phyloP scores from a whole-genome alignment of 2,329 filamentous ascomycete species.

The Trichoderma pleuroti region DNA sequence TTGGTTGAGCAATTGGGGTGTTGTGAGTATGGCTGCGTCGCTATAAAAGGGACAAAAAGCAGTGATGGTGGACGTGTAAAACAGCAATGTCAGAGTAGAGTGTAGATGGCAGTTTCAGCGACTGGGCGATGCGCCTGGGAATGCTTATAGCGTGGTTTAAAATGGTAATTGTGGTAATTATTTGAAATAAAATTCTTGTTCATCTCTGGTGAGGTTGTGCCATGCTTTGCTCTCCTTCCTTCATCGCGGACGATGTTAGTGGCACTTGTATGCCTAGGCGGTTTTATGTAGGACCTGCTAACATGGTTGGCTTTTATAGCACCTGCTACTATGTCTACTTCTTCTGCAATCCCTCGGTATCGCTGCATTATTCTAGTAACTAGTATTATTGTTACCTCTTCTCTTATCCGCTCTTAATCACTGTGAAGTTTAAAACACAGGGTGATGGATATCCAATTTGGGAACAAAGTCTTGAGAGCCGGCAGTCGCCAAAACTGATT shows the following conservation, averaged over 20 bases:
- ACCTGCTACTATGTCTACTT: too few species aligned
- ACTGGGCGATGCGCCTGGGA: not conserved
- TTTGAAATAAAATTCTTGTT: not conserved
- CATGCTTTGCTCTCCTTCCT: not conserved
- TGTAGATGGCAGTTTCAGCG: slow-evolving; percentile 9
- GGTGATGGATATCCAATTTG: too few species aligned
- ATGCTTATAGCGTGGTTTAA: not conserved
- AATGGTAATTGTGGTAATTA: not conserved
- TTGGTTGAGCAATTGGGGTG: not conserved
- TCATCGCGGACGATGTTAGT: not conserved
- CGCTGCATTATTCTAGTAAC: too few species aligned
- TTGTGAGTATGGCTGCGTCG: not conserved
- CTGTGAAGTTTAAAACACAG: too few species aligned
- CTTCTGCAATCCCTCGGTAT: too few species aligned
- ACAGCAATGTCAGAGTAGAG: not conserved
- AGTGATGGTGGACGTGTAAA: not conserved
- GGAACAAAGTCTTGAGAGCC: not conserved
- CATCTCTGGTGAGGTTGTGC: not conserved
- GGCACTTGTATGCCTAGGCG: too few species aligned
- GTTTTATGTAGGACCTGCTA: too few species aligned
- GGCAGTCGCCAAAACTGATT: slow-evolving; percentile 24
- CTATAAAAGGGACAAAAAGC: not conserved
- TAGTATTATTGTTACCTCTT: too few species aligned
- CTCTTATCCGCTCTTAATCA: too few species aligned
- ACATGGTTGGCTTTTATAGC: too few species aligned